These are phyloP conservation scores for Chaetomiaceae sp. DNA, from an alignment of 2,329 filamentous ascomycete genomes.

Conservation along the genomic window DNA sequence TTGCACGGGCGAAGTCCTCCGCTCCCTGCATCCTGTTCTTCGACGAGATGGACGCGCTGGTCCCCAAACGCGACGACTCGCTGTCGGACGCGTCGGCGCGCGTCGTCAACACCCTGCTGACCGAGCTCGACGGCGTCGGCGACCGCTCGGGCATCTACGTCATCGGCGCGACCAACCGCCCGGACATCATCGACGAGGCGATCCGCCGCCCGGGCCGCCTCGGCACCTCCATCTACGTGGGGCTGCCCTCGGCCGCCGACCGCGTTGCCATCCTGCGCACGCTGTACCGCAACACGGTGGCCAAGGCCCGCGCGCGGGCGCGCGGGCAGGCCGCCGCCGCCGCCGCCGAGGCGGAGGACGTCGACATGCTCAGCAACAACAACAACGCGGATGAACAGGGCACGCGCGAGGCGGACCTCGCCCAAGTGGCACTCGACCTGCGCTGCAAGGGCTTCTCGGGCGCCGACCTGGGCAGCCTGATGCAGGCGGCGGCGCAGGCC, in stretches of 20 bases:
- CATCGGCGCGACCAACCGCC: conserved; percentile 89
- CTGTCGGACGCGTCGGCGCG: conserved; percentile 72
- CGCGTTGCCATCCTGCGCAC: conserved; percentile 80
- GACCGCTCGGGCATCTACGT: conserved; percentile 83
- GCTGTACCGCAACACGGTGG: conserved; percentile 48
- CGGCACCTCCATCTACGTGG: conserved; percentile 83
- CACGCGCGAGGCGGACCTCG: conserved; percentile 42
- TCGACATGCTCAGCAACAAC: conserved; percentile 7
- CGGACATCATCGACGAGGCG: conserved; percentile 92
- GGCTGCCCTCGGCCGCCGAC: conserved; percentile 68
- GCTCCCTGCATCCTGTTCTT: conserved; percentile 96
- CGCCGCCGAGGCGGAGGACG: conserved; percentile 4
- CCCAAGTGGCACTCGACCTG: conserved; percentile 57
- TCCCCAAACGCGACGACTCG: conserved; percentile 72
- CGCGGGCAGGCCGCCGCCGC: neutral
- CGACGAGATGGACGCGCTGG: conserved; percentile 91
- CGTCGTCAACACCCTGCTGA: conserved; percentile 91
- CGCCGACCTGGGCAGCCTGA: conserved; percentile 54
- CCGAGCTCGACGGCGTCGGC: conserved; percentile 83
- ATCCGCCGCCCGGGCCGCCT: conserved; percentile 89
- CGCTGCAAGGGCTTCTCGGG: conserved; percentile 73
- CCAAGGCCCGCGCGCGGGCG: conserved; percentile 35
- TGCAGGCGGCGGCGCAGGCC: conserved; percentile 34
- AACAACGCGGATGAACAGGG: conserved; percentile 32
- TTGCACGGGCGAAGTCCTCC: conserved; percentile 77